Conservation (phyloP, 306 rosid species). For the Quercus mongolica region DNA sequence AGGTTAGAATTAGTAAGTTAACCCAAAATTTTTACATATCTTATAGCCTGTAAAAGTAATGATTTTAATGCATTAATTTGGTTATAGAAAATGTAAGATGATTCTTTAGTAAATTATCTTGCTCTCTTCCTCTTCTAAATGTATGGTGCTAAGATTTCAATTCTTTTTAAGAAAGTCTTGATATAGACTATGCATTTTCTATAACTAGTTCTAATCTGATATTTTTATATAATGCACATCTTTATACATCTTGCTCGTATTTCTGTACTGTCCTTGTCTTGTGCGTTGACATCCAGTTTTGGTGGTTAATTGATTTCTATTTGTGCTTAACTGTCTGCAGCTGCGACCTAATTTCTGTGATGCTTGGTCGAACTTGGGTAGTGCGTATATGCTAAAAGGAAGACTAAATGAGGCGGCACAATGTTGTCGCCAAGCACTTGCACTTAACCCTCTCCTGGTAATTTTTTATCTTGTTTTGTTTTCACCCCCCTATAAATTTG, state of each 20-base stretch:
- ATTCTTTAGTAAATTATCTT: too few species aligned
- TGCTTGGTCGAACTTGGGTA: conserved; percentile 97
- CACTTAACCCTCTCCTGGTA: conserved; percentile 89
- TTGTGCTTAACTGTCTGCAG: conserved; percentile 38
- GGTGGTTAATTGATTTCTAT: not conserved
- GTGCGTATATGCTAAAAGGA: conserved; percentile 99
- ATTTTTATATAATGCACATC: not conserved
- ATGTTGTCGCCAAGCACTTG: conserved; percentile 98
- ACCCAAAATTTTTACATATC: too few species aligned
- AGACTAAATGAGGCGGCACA: conserved; percentile 93
- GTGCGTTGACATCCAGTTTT: not conserved
- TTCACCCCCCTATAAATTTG: too few species aligned
- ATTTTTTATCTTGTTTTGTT: not conserved
- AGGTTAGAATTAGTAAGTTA: too few species aligned
- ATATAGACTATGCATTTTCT: not conserved
- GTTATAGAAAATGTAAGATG: too few species aligned
- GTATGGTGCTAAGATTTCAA: too few species aligned
- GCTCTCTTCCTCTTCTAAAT: too few species aligned
- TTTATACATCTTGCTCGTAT: too few species aligned
- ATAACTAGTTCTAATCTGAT: not conserved
- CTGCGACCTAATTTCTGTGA: conserved; percentile 94
- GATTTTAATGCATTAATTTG: too few species aligned
- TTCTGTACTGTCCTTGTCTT: too few species aligned
- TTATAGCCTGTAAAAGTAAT: too few species aligned
- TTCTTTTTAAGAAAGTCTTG: too few species aligned